These are phyloP conservation scores for Roridomyces roridus DNA, from an alignment of 768 basidiomycete species.

Conservation along the genomic window DNA sequence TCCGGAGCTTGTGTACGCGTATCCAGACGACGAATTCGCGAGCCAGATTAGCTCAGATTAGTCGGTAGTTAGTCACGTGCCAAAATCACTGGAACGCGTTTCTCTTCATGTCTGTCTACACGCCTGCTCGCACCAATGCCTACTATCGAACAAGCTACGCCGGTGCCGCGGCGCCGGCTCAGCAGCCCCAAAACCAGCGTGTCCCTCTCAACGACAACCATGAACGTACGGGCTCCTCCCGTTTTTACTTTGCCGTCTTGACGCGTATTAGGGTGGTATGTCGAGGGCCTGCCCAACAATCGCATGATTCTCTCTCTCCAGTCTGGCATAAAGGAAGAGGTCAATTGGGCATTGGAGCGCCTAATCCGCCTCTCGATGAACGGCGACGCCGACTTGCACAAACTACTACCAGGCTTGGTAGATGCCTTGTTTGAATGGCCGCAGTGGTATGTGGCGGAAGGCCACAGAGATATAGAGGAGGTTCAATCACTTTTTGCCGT, in stretches of 20 bases:
- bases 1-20: slow-evolving; percentile 45
- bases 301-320: slow-evolving; percentile 90
- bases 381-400: slow-evolving; percentile 75
- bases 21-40: slow-evolving; percentile 53
- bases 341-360: slow-evolving; percentile 90
- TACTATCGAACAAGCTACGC: slow-evolving; percentile 9
- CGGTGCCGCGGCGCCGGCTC: not conserved
- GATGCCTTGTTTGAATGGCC: slow-evolving; percentile 91
- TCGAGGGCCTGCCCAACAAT: slow-evolving; percentile 80
- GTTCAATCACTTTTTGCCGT: slow-evolving; percentile 60
- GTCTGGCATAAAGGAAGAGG: slow-evolving; percentile 82
- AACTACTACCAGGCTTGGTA: slow-evolving; percentile 79
- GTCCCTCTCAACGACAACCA: slow-evolving; percentile 62
- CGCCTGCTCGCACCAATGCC: not conserved
- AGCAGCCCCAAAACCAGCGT: slow-evolving; percentile 3
- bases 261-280: slow-evolving; percentile 74
- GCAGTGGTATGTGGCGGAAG: slow-evolving; percentile 76
- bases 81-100: too few relatives aligned
- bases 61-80: too few relatives aligned
- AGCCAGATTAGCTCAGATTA: slow-evolving; percentile 44
- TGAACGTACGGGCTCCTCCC: slow-evolving; percentile 59
- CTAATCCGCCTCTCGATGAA: slow-evolving; percentile 82
- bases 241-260: slow-evolving; percentile 5
- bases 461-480: slow-evolving; percentile 53
- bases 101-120: slow-evolving; percentile 41